Conservation (phyloP, 352 stramenopile species). For the Phytophthora cactorum region DNA sequence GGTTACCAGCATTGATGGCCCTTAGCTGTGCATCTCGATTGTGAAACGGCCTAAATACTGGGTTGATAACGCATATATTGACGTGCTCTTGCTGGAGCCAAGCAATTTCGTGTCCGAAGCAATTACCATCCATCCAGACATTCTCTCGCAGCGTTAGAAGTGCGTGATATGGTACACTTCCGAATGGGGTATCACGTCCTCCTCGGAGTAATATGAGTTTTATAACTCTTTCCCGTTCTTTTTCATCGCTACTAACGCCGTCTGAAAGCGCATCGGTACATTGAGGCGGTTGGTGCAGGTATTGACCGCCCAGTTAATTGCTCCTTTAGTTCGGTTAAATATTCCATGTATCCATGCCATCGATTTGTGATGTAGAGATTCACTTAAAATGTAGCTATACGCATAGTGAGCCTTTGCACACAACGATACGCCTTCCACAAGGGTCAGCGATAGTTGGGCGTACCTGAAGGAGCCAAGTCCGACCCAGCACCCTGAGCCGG, state of each 20-base stretch:
- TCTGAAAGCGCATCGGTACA: neutral
- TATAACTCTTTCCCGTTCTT: neutral
- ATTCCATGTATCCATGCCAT: conserved; percentile 1
- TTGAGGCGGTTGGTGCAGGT: neutral
- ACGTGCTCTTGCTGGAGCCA: conserved; percentile 1
- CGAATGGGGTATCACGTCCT: neutral
- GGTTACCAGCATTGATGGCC: neutral
- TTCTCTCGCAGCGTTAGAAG: neutral
- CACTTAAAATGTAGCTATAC: too few species aligned
- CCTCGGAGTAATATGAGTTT: neutral
- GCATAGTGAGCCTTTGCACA: too few species aligned
- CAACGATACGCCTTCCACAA: too few species aligned
- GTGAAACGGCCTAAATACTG: neutral
- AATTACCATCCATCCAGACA: neutral
- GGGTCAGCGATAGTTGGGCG: too few species aligned
- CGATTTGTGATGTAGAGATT: too few species aligned
- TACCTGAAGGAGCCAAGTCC: too few species aligned
- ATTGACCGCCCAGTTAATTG: conserved; percentile 6
- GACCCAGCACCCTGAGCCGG: too few species aligned
- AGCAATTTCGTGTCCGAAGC: neutral
- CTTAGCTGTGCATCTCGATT: neutral
- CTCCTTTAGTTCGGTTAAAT: neutral
- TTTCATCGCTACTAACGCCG: neutral
- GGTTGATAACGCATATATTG: conserved; percentile 5
- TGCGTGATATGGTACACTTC: neutral